Base-by-base conservation (phyloP, 2,329 filamentous ascomycete genomes). In the Ilyonectria sp. region DNA sequence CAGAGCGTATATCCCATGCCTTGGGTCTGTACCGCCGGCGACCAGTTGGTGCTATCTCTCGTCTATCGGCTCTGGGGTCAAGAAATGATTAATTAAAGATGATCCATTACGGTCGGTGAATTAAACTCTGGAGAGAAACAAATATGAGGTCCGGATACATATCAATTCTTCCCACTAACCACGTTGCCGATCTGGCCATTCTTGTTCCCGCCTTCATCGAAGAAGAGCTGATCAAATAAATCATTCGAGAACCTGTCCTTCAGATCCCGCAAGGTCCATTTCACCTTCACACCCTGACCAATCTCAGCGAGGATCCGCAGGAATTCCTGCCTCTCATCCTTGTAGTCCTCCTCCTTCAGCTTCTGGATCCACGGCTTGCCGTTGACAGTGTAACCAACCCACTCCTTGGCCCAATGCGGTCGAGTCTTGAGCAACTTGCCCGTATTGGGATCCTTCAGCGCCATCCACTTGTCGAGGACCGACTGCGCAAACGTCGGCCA, bases 381-480 rank as follows among this genome's bases (percentile, higher is more conserved):
- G 9, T 65, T 33, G 10, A 68, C 66, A 6, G 47, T 63, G 19
- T 61, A 68, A 15, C 37, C 26, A n/a, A 63, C 44, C 66, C 66
- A 68, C 49, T 65, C 66, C 58, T 68, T 68, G 4, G 66, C 66
- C 66, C 62, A 68, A 44, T 68, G 61, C 19, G 62, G 65, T 17
- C 57, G 44, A 5, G 47, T 49, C 15, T 47, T 56, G 6, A 68
- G 17, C n/a, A 33, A 37, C 37, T 65, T 35, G 29, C 65, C 65
- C 21, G 57, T 57, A 17, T 53, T 52, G 2, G 37, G 37, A 15
- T 65, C 61, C 19, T 68, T 68, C 9, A 58, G 23, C 15, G 49
- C 46, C 44, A 59, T 56, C 65, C 65, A 68, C 23, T 68, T 68
- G 46, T 68, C 47, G 23, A 68, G 33, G 11, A 68, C 65, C 7